Evolutionary conservation across 345 rosid genomes (phyloP), one percentile per base, ranked within the genome.

Genomic region (Psidium friedrichsthalianum): DNA sequence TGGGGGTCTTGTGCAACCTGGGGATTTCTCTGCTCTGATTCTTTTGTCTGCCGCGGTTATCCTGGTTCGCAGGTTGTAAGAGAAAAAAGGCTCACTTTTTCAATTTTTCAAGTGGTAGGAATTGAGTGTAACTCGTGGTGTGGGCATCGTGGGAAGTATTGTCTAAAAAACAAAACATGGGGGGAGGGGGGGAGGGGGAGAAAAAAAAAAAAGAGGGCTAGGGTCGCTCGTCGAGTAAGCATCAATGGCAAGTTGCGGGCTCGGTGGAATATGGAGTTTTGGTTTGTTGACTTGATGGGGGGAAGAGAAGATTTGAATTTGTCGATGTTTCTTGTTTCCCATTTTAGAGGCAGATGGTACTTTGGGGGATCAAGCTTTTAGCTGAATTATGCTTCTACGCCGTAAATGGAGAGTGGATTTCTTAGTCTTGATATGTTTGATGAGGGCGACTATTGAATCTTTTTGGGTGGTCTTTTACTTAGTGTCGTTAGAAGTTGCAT

Each of bases 81-180:
- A 0, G 25, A 36, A 69, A 42, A 69, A 69, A 40, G 25, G 47
- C 0, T 69, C 0, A 0, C 9, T 0, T 6, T 20, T 69, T 69
- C 80, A 8, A 8, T 36, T 69, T 69, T 36, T 18, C n/a, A 1
- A 1, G 12, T 69, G 24, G 0, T 36, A 69, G 7, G n/a, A n/a
- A 9, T 69, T 36, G 47, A 69, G 47, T 69, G n/a, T 69, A 2
- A n/a, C n/a, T 25, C 20, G 84, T 24, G 9, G 47, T 51, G 56
- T 10, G 15, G 1, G 59, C 2, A 29, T 82, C 7, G 0, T 40
- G 15, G 2, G 2, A 11, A n/a, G 56, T 29, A 42, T 29, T 36
- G 58, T 52, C 58, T n/a, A n/a, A n/a, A n/a, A n/a, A n/a, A n/a
- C n/a, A n/a, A n/a, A n/a, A n/a, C n/a, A n/a, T n/a, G n/a, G n/a